Base-by-base conservation (phyloP, 139 green algal genomes). In the Closterium sp. region DNA sequence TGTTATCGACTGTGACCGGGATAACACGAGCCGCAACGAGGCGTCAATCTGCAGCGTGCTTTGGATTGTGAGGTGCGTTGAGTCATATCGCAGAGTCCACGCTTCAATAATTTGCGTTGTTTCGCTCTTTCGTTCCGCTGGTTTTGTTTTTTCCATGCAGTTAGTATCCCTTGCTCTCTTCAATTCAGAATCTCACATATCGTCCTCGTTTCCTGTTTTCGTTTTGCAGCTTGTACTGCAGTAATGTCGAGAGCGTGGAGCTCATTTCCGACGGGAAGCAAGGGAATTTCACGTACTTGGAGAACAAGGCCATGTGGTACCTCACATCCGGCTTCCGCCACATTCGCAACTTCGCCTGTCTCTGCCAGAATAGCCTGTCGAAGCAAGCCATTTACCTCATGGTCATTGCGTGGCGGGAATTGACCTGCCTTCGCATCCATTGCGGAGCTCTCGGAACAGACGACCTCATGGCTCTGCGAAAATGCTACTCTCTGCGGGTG, bases 271-370 rank as follows among this genome's bases (percentile, higher is more conserved):
- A 91, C 88, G 88, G 88, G n/a, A 55, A 66, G 35, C 76, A 88
- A 23, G 88, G 88, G 9, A 38, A 31, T 7, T 91, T 91, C 36
- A 69, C 36, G 34, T 91, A 88, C 88, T 33, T 91, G 28, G 88
- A 91, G 30, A 91, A 91, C 88, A 91, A 91, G 64, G 88, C 88
- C 3, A 91, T 91, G 88, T 91, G 88, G 88, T 91, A 91, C 64
- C 88, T 91, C 55, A 91, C 88, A 12, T 38, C 88, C 25, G 88
- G 88, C 34, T 91, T 91, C 88, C 34, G 88, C 34, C 33, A 32
- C 36, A 87, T 91, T 8, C 35, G 38, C 34, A 91, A n/a, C 88
- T 91, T 91, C 64, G 33, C 88, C 21, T 91, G 88, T n/a, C 34
- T 86, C 8, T 91, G 88, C 64, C 88, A 85, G 34, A 87, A 91